These are phyloP conservation scores for Parasitella parasitica DNA, from an alignment of 371 early-diverging fungal genomes.

Conservation along the genomic window DNA sequence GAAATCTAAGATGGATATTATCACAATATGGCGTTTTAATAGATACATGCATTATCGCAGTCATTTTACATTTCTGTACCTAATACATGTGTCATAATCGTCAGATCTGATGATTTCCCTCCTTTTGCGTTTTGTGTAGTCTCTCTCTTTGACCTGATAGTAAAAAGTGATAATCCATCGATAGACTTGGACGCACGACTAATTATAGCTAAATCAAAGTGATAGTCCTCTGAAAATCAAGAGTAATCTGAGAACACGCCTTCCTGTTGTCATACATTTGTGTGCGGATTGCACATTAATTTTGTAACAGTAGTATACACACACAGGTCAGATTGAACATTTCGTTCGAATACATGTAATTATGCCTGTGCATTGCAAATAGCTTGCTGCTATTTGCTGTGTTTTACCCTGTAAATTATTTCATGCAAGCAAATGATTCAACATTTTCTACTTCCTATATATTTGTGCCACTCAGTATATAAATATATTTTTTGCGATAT, in stretches of 20 bases:
- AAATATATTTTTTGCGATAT: not conserved
- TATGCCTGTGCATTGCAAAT: too few relatives aligned
- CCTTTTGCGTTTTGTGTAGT: not conserved
- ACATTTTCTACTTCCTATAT: too few relatives aligned
- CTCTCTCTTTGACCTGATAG: not conserved
- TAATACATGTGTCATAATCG: not conserved
- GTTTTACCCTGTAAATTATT: too few relatives aligned
- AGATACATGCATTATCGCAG: not conserved
- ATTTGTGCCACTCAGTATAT: not conserved
- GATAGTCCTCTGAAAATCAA: not conserved
- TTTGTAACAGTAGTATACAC: not conserved
- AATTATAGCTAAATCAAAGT: not conserved
- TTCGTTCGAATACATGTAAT: not conserved
- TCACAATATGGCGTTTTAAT: not conserved
- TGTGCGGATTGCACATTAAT: not conserved
- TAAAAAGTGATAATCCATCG: not conserved
- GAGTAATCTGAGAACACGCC: not conserved
- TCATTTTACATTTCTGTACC: not conserved
- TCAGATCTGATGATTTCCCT: too few relatives aligned
- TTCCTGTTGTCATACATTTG: not conserved
- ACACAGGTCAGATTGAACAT: not conserved
- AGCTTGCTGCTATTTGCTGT: too few relatives aligned
- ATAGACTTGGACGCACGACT: not conserved
- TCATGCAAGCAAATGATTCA: not conserved
- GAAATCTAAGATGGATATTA: not conserved